A percentile compares a stretch with the other conserved stretches of the same genome.
Conservation (phyloP, 441 rosid genomes). For the Populus trichocarpa region DNA sequence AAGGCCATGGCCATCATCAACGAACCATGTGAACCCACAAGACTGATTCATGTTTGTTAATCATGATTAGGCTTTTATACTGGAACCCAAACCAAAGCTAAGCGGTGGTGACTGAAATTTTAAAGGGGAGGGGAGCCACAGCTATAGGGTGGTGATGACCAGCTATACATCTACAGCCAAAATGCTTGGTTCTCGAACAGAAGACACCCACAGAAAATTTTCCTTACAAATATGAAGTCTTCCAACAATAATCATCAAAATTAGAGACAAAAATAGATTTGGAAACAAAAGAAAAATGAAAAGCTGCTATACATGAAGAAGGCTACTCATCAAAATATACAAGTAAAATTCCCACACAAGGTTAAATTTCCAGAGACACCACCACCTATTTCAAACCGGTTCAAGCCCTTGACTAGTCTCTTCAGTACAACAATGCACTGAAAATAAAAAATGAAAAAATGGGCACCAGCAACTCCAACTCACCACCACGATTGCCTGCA, state of each 20-base stretch:
- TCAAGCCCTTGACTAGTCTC: conserved; percentile 30
- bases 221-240: background rate
- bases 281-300: conserved; percentile 1
- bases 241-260: conserved; percentile 10
- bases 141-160: too few relatives aligned
- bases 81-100: too few relatives aligned
- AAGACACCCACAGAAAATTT: background rate
- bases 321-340: conserved; percentile 38
- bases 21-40: background rate
- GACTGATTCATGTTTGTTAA: background rate
- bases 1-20: background rate
- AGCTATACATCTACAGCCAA: background rate
- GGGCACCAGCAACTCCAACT: conserved; percentile 37
- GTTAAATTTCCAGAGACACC: conserved; percentile 22
- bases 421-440: conserved; percentile 44
- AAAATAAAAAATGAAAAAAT: conserved; percentile 65
- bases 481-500: conserved; percentile 48
- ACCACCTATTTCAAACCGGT: conserved; percentile 21
- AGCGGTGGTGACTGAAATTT: background rate
- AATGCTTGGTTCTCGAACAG: background rate
- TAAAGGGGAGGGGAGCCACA: background rate
- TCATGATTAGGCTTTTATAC: too few relatives aligned
- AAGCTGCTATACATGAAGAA: conserved; percentile 40
- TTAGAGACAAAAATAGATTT: background rate
- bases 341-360: conserved; percentile 30